These are phyloP conservation scores for Magnolia changhungtana DNA, from an alignment of 164 flowering plant genomes.

Conservation along the genomic window DNA sequence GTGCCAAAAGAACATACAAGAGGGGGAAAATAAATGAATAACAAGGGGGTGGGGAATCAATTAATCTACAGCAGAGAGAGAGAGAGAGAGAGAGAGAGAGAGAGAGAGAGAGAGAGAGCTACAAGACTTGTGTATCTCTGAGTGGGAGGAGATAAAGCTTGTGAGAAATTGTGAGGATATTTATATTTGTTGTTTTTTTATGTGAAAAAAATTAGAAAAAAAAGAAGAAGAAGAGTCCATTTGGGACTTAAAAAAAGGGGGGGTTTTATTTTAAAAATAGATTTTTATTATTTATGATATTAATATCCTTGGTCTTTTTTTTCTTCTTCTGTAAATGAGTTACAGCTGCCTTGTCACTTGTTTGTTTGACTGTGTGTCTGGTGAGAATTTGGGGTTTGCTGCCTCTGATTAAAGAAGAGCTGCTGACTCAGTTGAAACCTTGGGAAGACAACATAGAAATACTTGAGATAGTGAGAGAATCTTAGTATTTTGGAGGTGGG, in stretches of 20 bases:
- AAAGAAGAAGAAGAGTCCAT: conserved; percentile 15
- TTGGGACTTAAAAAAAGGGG: conserved; percentile 7
- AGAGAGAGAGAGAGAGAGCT: too few relatives aligned
- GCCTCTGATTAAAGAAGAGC: conserved; percentile 17
- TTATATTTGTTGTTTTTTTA: conserved; percentile 9
- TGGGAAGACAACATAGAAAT: conserved; percentile 31
- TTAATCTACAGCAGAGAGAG: conserved; percentile 25
- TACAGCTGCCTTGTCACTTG: conserved; percentile 15
- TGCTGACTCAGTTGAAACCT: conserved; percentile 1
- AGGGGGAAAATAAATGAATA: conserved; percentile 15
- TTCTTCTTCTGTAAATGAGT: not conserved
- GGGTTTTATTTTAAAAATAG: conserved; percentile 3
- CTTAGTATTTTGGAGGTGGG: not conserved
- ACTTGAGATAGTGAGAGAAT: conserved; percentile 12
- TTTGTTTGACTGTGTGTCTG: conserved; percentile 29
- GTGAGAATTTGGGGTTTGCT: conserved; percentile 24
- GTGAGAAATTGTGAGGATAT: conserved; percentile 3
- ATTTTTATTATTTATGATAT: conserved; percentile 11
- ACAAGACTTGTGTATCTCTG: too few relatives aligned
- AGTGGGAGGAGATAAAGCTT: conserved; percentile 3
- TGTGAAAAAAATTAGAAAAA: conserved; percentile 8
- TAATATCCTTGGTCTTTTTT: conserved; percentile 12
- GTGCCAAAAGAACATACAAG: not conserved
- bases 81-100: not conserved
- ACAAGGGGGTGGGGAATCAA: conserved; percentile 24